Conservation (phyloP, 495 filamentous ascomycete genomes). For the Cladorrhinum samala region DNA sequence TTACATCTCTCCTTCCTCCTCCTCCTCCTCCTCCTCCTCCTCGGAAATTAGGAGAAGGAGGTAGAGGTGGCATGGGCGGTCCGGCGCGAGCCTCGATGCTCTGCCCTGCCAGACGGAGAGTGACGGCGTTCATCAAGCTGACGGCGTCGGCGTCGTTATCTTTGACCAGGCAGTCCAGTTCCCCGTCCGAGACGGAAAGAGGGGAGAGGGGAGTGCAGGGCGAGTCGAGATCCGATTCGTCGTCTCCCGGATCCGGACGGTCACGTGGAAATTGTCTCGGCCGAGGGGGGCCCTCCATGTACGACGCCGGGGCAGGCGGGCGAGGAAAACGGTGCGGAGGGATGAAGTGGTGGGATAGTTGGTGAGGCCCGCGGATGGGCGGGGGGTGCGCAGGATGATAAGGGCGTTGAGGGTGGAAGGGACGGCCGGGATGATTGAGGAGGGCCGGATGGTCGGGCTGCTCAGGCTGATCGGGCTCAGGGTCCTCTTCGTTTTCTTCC, state of each 20-base stretch:
- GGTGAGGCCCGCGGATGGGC: neutral
- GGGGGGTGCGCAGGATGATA: neutral
- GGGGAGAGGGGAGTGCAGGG: constrained; percentile 30
- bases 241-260: neutral
- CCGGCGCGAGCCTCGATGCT: too few relatives aligned
- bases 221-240: constrained; percentile 2
- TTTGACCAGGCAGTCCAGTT: constrained; percentile 26
- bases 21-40: too few relatives aligned
- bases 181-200: constrained; percentile 27
- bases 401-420: neutral
- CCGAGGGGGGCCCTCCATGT: neutral
- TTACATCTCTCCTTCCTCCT: too few relatives aligned
- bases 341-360: neutral
- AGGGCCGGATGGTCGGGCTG: neutral
- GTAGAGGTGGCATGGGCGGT: too few relatives aligned
- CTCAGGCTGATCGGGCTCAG: neutral
- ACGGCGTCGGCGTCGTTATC: constrained; percentile 3
- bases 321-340: too few relatives aligned
- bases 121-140: neutral
- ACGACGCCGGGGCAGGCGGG: too few relatives aligned
- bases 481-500: neutral
- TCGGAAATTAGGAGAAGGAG: too few relatives aligned
- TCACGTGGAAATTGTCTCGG: neutral
- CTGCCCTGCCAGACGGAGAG: too few relatives aligned
- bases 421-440: neutral